Evolutionary conservation across 2,329 filamentous ascomycete genomes (phyloP), one percentile per base, ranked within the genome.

Genomic region (Ceratocystis ficicola): DNA sequence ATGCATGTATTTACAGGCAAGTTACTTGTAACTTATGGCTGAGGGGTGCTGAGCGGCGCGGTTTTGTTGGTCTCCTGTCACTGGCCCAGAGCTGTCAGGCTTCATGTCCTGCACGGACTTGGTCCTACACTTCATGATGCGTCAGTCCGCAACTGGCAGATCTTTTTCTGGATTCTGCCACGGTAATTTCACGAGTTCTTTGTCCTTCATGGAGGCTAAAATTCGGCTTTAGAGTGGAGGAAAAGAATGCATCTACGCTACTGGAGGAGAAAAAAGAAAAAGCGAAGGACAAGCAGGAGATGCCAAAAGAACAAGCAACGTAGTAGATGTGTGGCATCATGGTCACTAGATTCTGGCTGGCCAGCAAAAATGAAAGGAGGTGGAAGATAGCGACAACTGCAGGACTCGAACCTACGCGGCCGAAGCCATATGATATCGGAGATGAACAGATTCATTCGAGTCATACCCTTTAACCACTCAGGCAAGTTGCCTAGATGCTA

Each of bases 401-500:
- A 65, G 62, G 66, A 67, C 62, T 67, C 55, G 65, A 67, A 65
- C 66, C 62, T 65, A 44, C 57, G 62, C 66, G 62, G 32, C 62
- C 66, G 62, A 64, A 65, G 62, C 36, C 66, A 67, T 67, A 67
- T 64, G 62, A 65, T 67, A 57, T 30, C 62, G 44, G 55, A 44
- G 17, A 48, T 64, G 52, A 59, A 46, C 22, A 30, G 62, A 46
- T 55, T 46, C 65, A 64, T 67, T 67, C 65, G 65, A 67, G 50
- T 67, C 62, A 67, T 64, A 62, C 65, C 62, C 65, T 64, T 67
- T 67, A 67, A 64, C 65, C 65, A 67, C 62, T 64, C 65, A 67
- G 65, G 62, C 62, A 62, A 55, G 65, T 64, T 64, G 65, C 65
- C 65, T 60, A 44, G 22, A 5, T 59, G 15, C 28, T 59, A 32